Evolutionary conservation across 1,139 yeast genomes (phyloP).

Genomic region (Hyphopichia fennica): DNA sequence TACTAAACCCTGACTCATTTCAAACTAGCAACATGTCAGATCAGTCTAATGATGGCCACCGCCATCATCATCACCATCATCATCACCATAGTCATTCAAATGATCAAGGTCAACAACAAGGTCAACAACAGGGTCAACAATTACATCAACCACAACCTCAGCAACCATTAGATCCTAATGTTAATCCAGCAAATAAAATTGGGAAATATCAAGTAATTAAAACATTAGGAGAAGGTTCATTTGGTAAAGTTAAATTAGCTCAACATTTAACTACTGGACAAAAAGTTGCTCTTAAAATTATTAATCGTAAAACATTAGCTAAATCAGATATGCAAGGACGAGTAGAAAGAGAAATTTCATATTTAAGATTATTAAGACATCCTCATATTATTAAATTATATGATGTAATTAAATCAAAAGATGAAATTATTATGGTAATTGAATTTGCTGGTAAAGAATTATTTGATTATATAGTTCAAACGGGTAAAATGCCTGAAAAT

Average conservation of each 20-base stretch:
- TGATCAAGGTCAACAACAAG: constrained; percentile 7
- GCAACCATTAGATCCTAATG: constrained; percentile 21
- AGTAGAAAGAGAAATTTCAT: constrained; percentile 91
- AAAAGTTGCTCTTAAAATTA: constrained; percentile 90
- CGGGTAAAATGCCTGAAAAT: constrained; percentile 91
- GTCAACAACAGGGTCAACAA: constrained; percentile 1
- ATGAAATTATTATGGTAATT: constrained; percentile 96
- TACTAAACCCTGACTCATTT: no score
- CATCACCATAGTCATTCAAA: constrained; percentile 11
- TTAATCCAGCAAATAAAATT: constrained; percentile 53
- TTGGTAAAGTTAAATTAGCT: constrained; percentile 95
- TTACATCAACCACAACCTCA: constrained; percentile 11
- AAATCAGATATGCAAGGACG: constrained; percentile 98
- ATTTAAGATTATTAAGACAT: constrained; percentile 83
- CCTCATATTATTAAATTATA: constrained; percentile 96
- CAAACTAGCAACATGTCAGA: no score
- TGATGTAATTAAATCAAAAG: constrained; percentile 94
- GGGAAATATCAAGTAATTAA: constrained; percentile 94
- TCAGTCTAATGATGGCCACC: constrained; percentile 12
- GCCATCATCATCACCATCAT: constrained; percentile 18
- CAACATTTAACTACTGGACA: constrained; percentile 93
- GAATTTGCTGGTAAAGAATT: constrained; percentile 96
- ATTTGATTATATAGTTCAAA: constrained; percentile 92
- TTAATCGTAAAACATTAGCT: constrained; percentile 89
- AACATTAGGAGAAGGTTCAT: constrained; percentile 95